Percentiles rank a stretch among this genome's conserved stretches.
These are phyloP conservation scores for Flaveria floridana DNA, from an alignment of 140 eudicot genomes.

Conservation along the genomic window DNA sequence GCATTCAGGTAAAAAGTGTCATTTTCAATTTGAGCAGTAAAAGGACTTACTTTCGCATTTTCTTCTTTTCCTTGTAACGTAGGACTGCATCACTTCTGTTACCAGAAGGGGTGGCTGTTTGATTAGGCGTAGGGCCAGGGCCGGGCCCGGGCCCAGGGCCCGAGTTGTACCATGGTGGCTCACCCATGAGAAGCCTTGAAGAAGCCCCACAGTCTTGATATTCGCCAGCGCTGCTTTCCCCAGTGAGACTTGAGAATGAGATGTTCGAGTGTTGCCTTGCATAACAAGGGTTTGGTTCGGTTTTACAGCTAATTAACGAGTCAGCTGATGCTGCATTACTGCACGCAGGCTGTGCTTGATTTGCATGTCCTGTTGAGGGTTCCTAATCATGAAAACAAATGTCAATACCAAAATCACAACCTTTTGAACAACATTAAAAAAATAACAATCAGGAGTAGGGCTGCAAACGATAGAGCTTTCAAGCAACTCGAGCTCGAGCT, in stretches of 20 bases:
- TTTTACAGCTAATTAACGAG: conserved; percentile 75
- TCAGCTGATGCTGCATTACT: conserved; percentile 93
- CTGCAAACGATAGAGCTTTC: not conserved
- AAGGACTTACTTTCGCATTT: conserved; percentile 75
- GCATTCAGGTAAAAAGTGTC: not conserved
- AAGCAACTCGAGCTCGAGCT: too few relatives aligned
- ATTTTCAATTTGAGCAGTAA: conserved; percentile 2
- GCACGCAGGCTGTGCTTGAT: conserved; percentile 55
- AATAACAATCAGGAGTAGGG: not conserved
- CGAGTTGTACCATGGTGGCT: conserved; percentile 72
- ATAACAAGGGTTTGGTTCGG: conserved; percentile 66
- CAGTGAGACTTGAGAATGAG: conserved; percentile 79
- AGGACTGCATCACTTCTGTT: conserved; percentile 78
- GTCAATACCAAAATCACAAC: not conserved
- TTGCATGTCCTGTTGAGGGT: conserved; percentile 47
- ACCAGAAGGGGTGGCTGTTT: conserved; percentile 41
- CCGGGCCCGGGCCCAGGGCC: conserved; percentile 28
- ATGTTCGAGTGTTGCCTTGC: conserved; percentile 70
- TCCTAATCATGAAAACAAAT: conserved; percentile 42
- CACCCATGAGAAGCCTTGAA: conserved; percentile 65
- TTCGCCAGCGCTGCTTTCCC: conserved; percentile 78
- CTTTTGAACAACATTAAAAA: not conserved
- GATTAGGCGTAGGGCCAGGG: conserved; percentile 31
- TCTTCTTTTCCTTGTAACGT: conserved; percentile 91
- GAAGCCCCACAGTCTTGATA: conserved; percentile 96